These are phyloP conservation scores for Geosmithia putterillii DNA, from an alignment of 2,329 filamentous ascomycete species.

Conservation along the genomic window DNA sequence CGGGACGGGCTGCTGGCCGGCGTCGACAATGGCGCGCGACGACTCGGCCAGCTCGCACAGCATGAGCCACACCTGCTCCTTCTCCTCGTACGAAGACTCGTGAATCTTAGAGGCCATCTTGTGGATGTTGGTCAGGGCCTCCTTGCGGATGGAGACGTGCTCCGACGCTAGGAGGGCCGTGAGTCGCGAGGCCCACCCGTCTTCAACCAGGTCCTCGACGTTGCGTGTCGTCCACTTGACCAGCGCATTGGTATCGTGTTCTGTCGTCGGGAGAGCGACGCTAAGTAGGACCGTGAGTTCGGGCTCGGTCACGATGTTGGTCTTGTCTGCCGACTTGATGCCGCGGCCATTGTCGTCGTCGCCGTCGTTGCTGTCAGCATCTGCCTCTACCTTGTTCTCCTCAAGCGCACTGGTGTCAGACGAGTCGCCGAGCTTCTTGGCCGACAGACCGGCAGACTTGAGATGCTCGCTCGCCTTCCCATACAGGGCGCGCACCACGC, in stretches of 20 bases:
- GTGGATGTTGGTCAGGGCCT: constrained; percentile 58
- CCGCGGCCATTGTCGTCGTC: neutral
- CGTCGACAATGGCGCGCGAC: constrained; percentile 38
- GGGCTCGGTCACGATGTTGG: constrained; percentile 18
- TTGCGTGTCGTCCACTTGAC: constrained; percentile 64
- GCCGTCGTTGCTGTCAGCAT: neutral
- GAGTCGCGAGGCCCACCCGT: constrained; percentile 58
- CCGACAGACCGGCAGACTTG: constrained; percentile 10
- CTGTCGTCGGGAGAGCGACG: constrained; percentile 26
- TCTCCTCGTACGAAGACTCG: constrained; percentile 61
- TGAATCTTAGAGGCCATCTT: constrained; percentile 52
- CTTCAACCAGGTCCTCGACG: constrained; percentile 66
- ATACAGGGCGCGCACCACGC: constrained; percentile 13
- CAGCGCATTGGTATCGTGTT: constrained; percentile 39
- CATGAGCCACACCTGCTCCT: constrained; percentile 67
- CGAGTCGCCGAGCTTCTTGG: constrained; percentile 8
- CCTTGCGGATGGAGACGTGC: constrained; percentile 63
- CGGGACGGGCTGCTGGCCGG: constrained; percentile 41
- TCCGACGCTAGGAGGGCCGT: constrained; percentile 65
- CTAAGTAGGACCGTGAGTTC: constrained; percentile 40
- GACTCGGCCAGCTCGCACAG: constrained; percentile 74
- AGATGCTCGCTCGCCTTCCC: constrained; percentile 18
- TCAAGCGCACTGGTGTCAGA: constrained; percentile 8
- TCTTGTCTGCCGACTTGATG: constrained; percentile 1
- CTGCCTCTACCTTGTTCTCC: constrained; percentile 4